phyloP scores from a whole-genome alignment of 768 basidiomycete species.

The Pleurotus tuber-regium region DNA sequence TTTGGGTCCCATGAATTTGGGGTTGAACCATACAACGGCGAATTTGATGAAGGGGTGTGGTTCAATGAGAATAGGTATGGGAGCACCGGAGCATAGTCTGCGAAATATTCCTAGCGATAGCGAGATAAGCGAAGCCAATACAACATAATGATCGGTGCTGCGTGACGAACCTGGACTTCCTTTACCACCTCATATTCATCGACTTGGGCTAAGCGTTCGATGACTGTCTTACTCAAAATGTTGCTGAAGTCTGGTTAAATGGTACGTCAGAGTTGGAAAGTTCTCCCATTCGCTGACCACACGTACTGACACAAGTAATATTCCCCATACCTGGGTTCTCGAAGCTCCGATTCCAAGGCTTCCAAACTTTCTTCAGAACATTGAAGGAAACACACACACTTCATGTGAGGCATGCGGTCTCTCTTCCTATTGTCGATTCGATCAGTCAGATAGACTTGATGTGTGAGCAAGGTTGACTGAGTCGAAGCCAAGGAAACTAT shows the following conservation, averaged over 20 bases:
- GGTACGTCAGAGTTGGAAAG: conserved; percentile 18
- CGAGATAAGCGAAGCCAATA: conserved; percentile 5
- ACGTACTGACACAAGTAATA: conserved; percentile 99
- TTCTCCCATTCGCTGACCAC: conserved; percentile 39
- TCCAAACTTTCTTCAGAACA: conserved; percentile 79
- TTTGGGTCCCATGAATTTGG: conserved; percentile 71
- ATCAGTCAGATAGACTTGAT: conserved; percentile 98
- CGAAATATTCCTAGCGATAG: conserved; percentile 84
- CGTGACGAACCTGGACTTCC: conserved; percentile 84
- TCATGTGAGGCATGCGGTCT: conserved; percentile 94
- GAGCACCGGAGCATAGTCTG: conserved; percentile 88
- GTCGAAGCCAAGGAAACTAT: conserved; percentile 94
- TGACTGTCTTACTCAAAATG: conserved; percentile 81
- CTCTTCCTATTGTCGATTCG: conserved; percentile 92
- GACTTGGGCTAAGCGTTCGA: conserved; percentile 89
- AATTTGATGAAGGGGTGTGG: conserved; percentile 58
- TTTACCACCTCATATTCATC: conserved; percentile 96
- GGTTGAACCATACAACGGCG: conserved; percentile 70
- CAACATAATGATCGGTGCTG: background rate
- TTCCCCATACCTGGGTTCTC: conserved; percentile 92
- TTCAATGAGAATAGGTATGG: conserved; percentile 88
- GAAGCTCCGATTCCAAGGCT: conserved; percentile 79
- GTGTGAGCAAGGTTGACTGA: conserved; percentile 87
- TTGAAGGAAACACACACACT: conserved; percentile 93
- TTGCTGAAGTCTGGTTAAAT: conserved; percentile 85